These are phyloP conservation scores for Leishmania gerbilli DNA, from an alignment of 208 protist species.

Conservation along the genomic window DNA sequence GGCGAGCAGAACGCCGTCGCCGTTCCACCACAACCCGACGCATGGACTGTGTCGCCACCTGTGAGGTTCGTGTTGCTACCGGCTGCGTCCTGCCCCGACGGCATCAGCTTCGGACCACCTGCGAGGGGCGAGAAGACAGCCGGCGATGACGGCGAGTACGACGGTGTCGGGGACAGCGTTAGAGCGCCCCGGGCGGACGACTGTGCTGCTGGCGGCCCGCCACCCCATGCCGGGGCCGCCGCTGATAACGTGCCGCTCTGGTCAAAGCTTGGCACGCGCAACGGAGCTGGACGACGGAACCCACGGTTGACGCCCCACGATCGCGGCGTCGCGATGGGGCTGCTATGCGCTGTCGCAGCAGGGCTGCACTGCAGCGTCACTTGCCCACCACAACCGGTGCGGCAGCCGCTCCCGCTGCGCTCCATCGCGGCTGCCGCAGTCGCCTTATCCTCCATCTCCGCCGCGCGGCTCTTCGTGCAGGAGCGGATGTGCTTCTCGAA, in stretches of 20 bases:
- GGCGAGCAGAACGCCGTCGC: slow-evolving; percentile 10
- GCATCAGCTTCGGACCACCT: slow-evolving; percentile 8
- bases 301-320: slow-evolving; percentile 7
- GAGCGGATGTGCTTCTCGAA: slow-evolving; percentile 34
- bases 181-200: background rate
- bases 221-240: background rate
- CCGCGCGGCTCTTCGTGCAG: slow-evolving; percentile 12
- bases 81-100: slow-evolving; percentile 14
- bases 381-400: slow-evolving; percentile 14
- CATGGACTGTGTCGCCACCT: background rate
- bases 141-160: slow-evolving; percentile 27
- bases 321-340: slow-evolving; percentile 20
- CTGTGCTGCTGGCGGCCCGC: background rate
- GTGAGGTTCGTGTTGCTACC: background rate
- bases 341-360: slow-evolving; percentile 11
- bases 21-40: background rate
- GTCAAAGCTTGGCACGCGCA: slow-evolving; percentile 12
- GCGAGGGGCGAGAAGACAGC: slow-evolving; percentile 22
- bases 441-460: slow-evolving; percentile 16
- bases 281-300: slow-evolving; percentile 10
- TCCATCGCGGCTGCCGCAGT: slow-evolving; percentile 11
- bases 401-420: slow-evolving; percentile 1
- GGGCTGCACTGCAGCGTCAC: slow-evolving; percentile 23
- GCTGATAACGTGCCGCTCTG: background rate
- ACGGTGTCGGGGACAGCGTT: slow-evolving; percentile 10